Conservation (phyloP, 169 alveolate species). For the Theileria orientalis region DNA sequence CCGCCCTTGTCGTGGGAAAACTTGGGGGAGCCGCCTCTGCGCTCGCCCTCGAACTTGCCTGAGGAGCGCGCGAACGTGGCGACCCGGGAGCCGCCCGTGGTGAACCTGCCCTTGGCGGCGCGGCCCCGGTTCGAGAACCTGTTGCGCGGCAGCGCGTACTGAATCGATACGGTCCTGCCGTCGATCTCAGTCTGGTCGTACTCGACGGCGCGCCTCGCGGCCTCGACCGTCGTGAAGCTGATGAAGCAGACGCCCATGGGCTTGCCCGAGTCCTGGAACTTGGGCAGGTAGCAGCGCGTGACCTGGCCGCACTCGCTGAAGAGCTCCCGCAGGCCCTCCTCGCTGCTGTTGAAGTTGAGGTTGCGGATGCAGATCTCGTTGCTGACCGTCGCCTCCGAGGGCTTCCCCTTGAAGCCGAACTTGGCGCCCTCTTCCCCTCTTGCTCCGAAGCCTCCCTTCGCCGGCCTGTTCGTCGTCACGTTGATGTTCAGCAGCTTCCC, state of each 20-base stretch:
- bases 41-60: slow-evolving; percentile 40
- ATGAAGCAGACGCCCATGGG: slow-evolving; percentile 74
- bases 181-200: slow-evolving; percentile 77
- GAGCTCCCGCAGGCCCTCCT: slow-evolving; percentile 72
- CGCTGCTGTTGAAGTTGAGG: slow-evolving; percentile 72
- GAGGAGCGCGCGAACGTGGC: slow-evolving; percentile 60
- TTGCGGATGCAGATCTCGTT: slow-evolving; percentile 68
- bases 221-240: slow-evolving; percentile 70
- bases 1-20: slow-evolving; percentile 31
- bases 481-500: slow-evolving; percentile 82
- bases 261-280: slow-evolving; percentile 77
- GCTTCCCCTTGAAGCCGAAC: neutral
- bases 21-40: slow-evolving; percentile 15
- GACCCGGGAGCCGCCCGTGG: slow-evolving; percentile 65
- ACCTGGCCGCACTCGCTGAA: slow-evolving; percentile 78
- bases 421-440: neutral
- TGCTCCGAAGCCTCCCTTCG: neutral
- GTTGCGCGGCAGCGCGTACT: slow-evolving; percentile 73
- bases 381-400: neutral
- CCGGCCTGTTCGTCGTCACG: slow-evolving; percentile 81
- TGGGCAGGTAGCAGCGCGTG: slow-evolving; percentile 67
- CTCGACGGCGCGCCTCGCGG: slow-evolving; percentile 77
- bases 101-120: slow-evolving; percentile 74
- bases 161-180: slow-evolving; percentile 78
- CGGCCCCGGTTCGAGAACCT: slow-evolving; percentile 76